Percentiles rank a stretch among this genome's conserved stretches.
Evolutionary conservation across 75 land plant genomes (phyloP).

Genomic region (Ceratopteris richardii): DNA sequence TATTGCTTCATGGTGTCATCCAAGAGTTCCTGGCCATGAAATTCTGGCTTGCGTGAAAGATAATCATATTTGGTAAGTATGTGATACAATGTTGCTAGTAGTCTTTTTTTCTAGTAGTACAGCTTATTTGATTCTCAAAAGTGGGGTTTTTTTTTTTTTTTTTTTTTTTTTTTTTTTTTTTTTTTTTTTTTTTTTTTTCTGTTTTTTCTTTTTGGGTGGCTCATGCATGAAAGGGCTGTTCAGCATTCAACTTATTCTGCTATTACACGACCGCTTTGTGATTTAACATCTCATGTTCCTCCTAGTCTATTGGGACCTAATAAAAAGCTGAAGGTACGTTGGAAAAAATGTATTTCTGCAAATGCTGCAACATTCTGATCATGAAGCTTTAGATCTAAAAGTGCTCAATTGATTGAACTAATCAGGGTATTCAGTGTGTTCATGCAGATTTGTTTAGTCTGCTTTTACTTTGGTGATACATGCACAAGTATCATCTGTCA

Average conservation of each 20-base stretch:
- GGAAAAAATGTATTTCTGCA: neutral
- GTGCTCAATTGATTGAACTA: too few species aligned
- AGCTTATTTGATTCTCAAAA: too few species aligned
- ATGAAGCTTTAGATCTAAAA: too few species aligned
- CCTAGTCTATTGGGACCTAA: conserved; percentile 54
- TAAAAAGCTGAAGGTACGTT: conserved; percentile 82
- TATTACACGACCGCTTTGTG: conserved; percentile 90
- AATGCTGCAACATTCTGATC: neutral
- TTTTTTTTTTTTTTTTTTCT: too few species aligned
- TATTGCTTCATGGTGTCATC: conserved; percentile 98
- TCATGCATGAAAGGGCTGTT: conserved; percentile 67
- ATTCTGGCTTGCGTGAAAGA: conserved; percentile 95
- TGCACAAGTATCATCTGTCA: too few species aligned
- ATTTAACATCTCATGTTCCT: conserved; percentile 76
- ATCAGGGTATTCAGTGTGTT: too few species aligned
- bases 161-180: too few species aligned
- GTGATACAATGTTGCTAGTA: neutral
- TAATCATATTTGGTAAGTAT: conserved; percentile 84
- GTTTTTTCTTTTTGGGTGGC: too few species aligned
- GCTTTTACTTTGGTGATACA: too few species aligned
- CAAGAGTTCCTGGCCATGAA: conserved; percentile 93
- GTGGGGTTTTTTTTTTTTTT: too few species aligned
- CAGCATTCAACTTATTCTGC: conserved; percentile 88
- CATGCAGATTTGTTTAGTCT: too few species aligned
- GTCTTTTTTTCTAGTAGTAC: too few species aligned